Evolutionary conservation across 2,329 filamentous ascomycete species (phyloP), one percentile per base, ranked within the genome.

Genomic region (Neurospora sp.): DNA sequence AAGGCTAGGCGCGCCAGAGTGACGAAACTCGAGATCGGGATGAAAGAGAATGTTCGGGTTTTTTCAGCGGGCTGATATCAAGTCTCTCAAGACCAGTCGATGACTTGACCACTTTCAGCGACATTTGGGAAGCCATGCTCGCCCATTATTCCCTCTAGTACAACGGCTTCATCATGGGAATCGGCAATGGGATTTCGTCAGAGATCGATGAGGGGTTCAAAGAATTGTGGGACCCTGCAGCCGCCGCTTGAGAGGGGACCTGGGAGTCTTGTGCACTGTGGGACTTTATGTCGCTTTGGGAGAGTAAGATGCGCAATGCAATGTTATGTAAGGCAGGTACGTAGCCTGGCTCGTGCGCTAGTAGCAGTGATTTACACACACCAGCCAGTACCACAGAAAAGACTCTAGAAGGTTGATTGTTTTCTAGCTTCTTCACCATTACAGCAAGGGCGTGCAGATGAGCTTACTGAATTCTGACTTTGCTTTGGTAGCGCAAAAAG

Each of bases 111-210:
- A 36, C 15, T 62, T 17, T 33, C 15, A 62, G 4, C 28, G 28
- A 62, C 12, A 17, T 17, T 33, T 33, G 0, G 1, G 8, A 28
- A 28, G 2, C 23, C 28, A 17, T 62, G 17, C 3, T 33, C 52
- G 52, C 28, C 46, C 52, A 15, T 62, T 36, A 10, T 62, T 62
- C 15, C 6, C 17, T 8, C 33, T 1, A 10, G 6, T 1, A 17
- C 8, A 36, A 36, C 52, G 4, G 12, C 52, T 15, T 62, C 15
- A 36, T 33, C 15, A 62, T 62, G 15, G 23, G 28, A 62, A 36
- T 62, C 40, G 19, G 66, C 67, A 52, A n/a, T 38, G 43, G 41
- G 43, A 70, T 70, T 70, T 70, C 69, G 69, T 70, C 69, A 69
- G 69, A 67, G 67, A 36, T 62, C 52, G 52, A 62, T 62, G 52